Evolutionary conservation across 148 eudicot genomes (phyloP).

Genomic region (Nyssa sinensis): DNA sequence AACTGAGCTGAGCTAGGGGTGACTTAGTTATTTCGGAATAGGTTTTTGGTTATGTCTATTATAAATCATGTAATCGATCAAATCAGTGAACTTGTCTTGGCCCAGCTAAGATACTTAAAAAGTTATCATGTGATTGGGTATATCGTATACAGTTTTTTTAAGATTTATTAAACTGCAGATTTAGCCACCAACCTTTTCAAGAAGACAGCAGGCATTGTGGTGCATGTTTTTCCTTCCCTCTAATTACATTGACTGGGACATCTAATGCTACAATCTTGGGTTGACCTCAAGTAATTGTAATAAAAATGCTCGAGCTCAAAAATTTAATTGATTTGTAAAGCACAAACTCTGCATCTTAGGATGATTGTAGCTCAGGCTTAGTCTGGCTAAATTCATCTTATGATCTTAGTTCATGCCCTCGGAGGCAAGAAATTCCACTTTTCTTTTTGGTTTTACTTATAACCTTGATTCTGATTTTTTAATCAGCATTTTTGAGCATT

Average conservation of each 20-base stretch:
- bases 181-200: too few species aligned
- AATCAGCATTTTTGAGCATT: not conserved
- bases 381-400: not conserved
- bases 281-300: not conserved
- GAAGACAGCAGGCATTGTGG: not conserved
- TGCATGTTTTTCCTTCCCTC: not conserved
- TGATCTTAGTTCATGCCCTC: not conserved
- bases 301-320: not conserved
- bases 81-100: not conserved
- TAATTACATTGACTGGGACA: not conserved
- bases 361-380: too few species aligned
- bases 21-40: not conserved
- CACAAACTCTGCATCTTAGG: not conserved
- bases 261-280: not conserved
- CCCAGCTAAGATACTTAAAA: too few species aligned
- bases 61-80: too few species aligned
- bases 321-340: not conserved
- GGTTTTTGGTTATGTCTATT: not conserved
- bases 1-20: too few species aligned
- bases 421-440: not conserved
- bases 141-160: too few species aligned
- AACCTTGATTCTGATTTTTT: not conserved
- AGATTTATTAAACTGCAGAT: too few species aligned
- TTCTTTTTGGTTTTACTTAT: too few species aligned
- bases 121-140: too few species aligned